Percentiles rank a stretch among this genome's conserved stretches.
Conservation (phyloP, 306 rosid genomes). For the Aeschynomene evenia region DNA sequence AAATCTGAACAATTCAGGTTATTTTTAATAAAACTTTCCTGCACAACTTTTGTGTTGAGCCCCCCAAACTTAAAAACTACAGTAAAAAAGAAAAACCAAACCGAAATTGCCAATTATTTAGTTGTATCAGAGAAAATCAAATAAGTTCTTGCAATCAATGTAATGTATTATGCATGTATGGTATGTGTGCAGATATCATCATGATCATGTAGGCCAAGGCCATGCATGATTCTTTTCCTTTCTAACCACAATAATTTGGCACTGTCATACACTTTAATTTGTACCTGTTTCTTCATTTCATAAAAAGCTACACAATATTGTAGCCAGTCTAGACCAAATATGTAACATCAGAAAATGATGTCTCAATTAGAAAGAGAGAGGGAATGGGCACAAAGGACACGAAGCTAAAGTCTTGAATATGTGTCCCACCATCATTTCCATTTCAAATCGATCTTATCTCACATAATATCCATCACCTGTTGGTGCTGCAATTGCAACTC, state of each 20-base stretch:
- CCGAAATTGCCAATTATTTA: neutral
- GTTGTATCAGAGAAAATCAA: neutral
- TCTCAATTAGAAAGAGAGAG: slow-evolving; percentile 20
- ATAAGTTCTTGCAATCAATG: slow-evolving; percentile 14
- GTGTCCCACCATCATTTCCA: slow-evolving; percentile 19
- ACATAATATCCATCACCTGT: neutral
- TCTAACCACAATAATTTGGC: neutral
- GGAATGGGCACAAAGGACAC: slow-evolving; percentile 14
- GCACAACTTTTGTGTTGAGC: neutral
- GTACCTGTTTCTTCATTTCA: neutral
- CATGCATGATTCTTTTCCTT: slow-evolving; percentile 12
- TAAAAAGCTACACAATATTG: neutral
- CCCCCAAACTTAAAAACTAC: neutral
- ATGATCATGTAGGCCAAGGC: neutral
- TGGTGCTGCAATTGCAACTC: neutral
- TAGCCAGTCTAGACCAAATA: neutral
- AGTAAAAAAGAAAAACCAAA: neutral
- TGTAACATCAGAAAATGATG: slow-evolving; percentile 41
- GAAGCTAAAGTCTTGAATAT: slow-evolving; percentile 11
- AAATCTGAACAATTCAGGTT: neutral
- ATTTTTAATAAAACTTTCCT: neutral
- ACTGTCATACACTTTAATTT: slow-evolving; percentile 15
- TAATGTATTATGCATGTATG: too few species aligned
- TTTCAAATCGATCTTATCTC: slow-evolving; percentile 22
- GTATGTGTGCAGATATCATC: neutral